Percentiles rank a stretch among this genome's conserved stretches.
These are phyloP conservation scores for Aciculosporium take DNA, from an alignment of 2,329 filamentous ascomycete genomes.

Conservation along the genomic window DNA sequence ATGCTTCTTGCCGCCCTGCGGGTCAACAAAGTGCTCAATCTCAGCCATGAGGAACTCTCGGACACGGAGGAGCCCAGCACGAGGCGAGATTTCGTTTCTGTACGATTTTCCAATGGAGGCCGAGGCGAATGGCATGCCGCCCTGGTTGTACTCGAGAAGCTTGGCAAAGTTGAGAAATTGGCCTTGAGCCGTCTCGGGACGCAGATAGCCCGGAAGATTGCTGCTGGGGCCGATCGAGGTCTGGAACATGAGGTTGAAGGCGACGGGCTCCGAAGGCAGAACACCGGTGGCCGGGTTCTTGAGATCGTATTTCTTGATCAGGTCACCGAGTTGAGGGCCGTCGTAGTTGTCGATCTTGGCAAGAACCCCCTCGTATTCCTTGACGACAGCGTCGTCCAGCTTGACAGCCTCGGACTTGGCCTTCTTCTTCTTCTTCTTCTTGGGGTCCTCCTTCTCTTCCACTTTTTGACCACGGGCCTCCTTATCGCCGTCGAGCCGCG, in stretches of 20 bases:
- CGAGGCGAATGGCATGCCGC: constrained; percentile 90
- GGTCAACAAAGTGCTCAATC: constrained; percentile 97
- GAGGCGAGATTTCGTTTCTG: constrained; percentile 93
- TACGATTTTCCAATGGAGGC: constrained; percentile 97
- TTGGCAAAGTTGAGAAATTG: constrained; percentile 97
- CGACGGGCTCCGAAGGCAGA: constrained; percentile 64
- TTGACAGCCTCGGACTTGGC: constrained; percentile 67
- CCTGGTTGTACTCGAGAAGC: constrained; percentile 90
- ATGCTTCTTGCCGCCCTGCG: constrained; percentile 89
- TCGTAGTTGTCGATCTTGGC: constrained; percentile 93
- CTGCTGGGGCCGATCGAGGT: constrained; percentile 87
- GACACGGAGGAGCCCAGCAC: constrained; percentile 79
- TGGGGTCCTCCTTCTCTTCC: constrained; percentile 56
- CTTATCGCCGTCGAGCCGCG: constrained; percentile 77
- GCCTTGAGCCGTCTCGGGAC: constrained; percentile 92
- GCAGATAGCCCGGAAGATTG: constrained; percentile 70
- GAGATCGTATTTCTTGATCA: constrained; percentile 86
- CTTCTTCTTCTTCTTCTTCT: constrained; percentile 87
- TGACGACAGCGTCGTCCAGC: constrained; percentile 70
- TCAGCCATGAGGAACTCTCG: constrained; percentile 98
- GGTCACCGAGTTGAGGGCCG: constrained; percentile 67
- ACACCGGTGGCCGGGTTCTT: constrained; percentile 71
- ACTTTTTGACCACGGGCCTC: constrained; percentile 76
- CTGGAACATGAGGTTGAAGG: constrained; percentile 99
- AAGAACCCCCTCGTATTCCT: constrained; percentile 83